Evolutionary conservation across 345 rosid species (phyloP).

Genomic region (Sisymbrium altissimum): DNA sequence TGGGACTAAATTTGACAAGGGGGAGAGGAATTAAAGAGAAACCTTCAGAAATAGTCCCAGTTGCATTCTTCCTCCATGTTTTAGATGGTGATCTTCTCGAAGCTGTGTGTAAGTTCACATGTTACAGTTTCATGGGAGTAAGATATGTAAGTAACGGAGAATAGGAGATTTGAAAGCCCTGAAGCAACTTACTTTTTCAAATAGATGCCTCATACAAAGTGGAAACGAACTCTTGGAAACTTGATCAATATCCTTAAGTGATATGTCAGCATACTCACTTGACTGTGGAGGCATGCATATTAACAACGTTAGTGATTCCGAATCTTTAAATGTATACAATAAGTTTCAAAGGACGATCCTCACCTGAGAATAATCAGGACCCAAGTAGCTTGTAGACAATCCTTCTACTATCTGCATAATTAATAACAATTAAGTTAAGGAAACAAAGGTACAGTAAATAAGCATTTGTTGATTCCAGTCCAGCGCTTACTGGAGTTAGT

Average conservation of each 20-base stretch:
- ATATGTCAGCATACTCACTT: conserved; percentile 64
- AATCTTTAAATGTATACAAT: neutral
- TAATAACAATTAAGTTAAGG: neutral
- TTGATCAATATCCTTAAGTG: conserved; percentile 76
- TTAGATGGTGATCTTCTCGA: conserved; percentile 90
- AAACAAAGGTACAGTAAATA: neutral
- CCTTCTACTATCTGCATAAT: conserved; percentile 75
- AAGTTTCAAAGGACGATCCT: conserved; percentile 8
- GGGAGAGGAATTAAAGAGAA: conserved; percentile 17
- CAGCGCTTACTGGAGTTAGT: conserved; percentile 67
- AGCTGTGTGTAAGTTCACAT: conserved; percentile 44
- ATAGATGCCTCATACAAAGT: conserved; percentile 85
- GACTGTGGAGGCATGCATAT: conserved; percentile 49
- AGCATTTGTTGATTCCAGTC: neutral
- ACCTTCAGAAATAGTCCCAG: conserved; percentile 93
- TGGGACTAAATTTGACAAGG: conserved; percentile 8
- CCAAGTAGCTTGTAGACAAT: conserved; percentile 67
- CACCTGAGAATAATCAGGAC: conserved; percentile 94
- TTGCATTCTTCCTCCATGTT: conserved; percentile 99
- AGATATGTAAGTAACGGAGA: neutral
- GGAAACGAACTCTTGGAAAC: conserved; percentile 82
- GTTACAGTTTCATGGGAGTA: conserved; percentile 4
- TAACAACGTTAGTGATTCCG: conserved; percentile 18
- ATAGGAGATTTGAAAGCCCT: neutral
- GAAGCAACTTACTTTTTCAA: conserved; percentile 61